Conservation (phyloP, 2,329 filamentous ascomycete species). For the Rutstroemia sydowiana region DNA sequence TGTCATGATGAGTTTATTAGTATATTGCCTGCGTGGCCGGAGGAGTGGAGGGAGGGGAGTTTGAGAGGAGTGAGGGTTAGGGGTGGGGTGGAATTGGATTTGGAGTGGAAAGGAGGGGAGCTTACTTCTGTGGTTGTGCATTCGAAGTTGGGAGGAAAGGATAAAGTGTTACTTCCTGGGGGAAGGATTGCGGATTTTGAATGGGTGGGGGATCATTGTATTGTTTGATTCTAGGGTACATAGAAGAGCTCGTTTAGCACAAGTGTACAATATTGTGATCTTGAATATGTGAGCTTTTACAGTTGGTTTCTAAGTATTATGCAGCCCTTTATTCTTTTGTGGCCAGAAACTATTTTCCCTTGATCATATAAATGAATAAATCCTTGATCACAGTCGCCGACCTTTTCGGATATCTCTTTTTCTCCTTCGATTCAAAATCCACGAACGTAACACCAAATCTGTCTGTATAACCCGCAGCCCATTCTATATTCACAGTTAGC, state of each 20-base stretch:
- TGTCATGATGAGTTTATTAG: slow-evolving; percentile 22
- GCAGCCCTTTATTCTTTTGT: neutral
- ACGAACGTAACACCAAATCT: slow-evolving; percentile 77
- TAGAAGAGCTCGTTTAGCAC: no score
- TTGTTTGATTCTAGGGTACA: neutral
- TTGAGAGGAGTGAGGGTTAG: neutral
- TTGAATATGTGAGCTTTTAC: no score
- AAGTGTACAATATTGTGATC: no score
- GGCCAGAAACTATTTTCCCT: slow-evolving; percentile 38
- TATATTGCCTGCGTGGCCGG: neutral
- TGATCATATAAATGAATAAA: slow-evolving; percentile 63
- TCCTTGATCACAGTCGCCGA: slow-evolving; percentile 64
- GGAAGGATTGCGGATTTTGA: neutral
- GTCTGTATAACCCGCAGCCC: slow-evolving; percentile 74
- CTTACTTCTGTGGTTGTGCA: neutral
- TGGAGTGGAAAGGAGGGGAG: neutral
- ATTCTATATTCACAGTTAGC: slow-evolving; percentile 11
- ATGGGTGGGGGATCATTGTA: neutral
- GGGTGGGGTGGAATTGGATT: neutral
- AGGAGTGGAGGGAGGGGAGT: neutral
- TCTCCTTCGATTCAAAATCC: slow-evolving; percentile 63
- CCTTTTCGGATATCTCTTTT: slow-evolving; percentile 76
- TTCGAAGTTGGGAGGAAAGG: neutral
- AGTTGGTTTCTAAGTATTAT: no score
- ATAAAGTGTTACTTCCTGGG: neutral